Evolutionary conservation across 2,329 filamentous ascomycete species (phyloP), one percentile per base, ranked within the genome.

Genomic region (Penicillium carneum): DNA sequence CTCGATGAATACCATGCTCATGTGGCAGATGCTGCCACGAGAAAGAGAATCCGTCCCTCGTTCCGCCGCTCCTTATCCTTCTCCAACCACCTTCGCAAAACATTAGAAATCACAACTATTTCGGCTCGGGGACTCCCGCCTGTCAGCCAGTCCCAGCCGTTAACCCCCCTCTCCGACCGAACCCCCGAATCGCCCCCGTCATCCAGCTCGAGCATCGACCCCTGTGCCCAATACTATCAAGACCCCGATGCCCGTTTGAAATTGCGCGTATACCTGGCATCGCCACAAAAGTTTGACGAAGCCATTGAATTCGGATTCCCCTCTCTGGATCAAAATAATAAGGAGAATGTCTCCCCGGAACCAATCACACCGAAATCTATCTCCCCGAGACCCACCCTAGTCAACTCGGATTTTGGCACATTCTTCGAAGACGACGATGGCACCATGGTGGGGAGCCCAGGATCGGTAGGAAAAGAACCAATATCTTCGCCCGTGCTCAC

Each of bases 211-310:
- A 83, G 83, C 20, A 86, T 91, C 60, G 92, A 96, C 69, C 84
- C 89, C 4, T 83, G 85, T 36, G 90, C 92, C 4, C 87, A 91
- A 39, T 90, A 97, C 78, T 97, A 97, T 72, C 91, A 92, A 74
- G 93, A 97, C 69, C 92, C 93, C 0, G 91, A 96, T 74, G 92
- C 93, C 41, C 87, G 94, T 36, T 84, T 92, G 69, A 97, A 96
- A 78, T 82, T 98, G 20, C 88, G 93, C 12, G 88, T 92, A 7
- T 97, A 93, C 71, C 85, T 97, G 20, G 90, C 91, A 8, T 96
- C 93, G 1, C 90, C 93, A 0, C 91, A 96, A 68, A 97, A 96
- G 74, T 98, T 98, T 69, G 94, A 98, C 74, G 94, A 98, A 77
- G 93, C 92, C 1, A 86, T 98, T 54, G 91, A 96, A 74, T 97